A percentile compares a stretch with the other conserved stretches of the same genome.
These are phyloP conservation scores for Torulaspora pretoriensis DNA, from an alignment of 1,139 yeast species.

Conservation along the genomic window DNA sequence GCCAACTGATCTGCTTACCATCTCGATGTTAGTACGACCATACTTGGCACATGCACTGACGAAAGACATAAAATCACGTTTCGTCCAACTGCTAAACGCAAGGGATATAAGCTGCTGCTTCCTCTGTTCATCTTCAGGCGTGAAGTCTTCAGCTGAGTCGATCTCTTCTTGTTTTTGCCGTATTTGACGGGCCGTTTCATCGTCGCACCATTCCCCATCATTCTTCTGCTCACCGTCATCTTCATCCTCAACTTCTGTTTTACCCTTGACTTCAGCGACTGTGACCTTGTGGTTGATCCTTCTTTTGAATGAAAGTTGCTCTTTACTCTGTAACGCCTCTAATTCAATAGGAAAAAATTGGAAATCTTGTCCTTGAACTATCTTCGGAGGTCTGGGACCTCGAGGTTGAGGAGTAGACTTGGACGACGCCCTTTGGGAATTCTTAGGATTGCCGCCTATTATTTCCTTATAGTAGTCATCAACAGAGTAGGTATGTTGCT, in stretches of 20 bases:
- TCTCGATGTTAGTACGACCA: constrained; percentile 62
- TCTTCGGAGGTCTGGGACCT: constrained; percentile 67
- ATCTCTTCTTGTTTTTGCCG: constrained; percentile 59
- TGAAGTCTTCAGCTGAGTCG: constrained; percentile 64
- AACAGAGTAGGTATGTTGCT: constrained; percentile 80
- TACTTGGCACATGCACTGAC: constrained; percentile 74
- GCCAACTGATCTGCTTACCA: constrained; percentile 62
- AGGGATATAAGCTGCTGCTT: constrained; percentile 58
- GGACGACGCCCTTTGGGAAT: constrained; percentile 26
- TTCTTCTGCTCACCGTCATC: constrained; percentile 12
- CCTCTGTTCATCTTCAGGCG: constrained; percentile 65
- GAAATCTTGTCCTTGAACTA: constrained; percentile 72
- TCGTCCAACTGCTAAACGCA: constrained; percentile 78
- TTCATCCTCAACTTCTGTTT: constrained; percentile 30
- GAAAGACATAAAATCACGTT: constrained; percentile 84
- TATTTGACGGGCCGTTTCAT: constrained; percentile 45
- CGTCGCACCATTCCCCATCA: constrained; percentile 29
- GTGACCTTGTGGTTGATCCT: constrained; percentile 69
- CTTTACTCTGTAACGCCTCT: constrained; percentile 64
- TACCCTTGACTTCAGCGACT: constrained; percentile 37
- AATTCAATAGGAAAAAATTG: constrained; percentile 78
- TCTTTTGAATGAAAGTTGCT: constrained; percentile 70
- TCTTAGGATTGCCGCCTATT: constrained; percentile 26
- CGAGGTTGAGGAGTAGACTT: constrained; percentile 45
- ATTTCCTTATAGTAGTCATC: constrained; percentile 87